Percentiles rank a stretch among this genome's conserved stretches.
Evolutionary conservation across 2,329 filamentous ascomycete genomes (phyloP).

Genomic region (Claviceps sp.): DNA sequence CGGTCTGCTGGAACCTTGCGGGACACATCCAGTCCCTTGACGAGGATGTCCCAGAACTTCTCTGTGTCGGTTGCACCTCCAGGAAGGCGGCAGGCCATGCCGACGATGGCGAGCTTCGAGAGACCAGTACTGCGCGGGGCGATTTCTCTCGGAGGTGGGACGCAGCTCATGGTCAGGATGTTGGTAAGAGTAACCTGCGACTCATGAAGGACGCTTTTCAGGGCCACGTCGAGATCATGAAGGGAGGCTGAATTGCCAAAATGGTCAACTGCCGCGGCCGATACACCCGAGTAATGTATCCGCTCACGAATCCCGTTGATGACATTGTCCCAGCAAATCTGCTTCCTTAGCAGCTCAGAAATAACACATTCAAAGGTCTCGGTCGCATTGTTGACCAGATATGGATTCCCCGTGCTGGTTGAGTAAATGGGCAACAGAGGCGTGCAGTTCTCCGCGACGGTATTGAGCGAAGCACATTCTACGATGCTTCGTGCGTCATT

Average conservation of each 20-base stretch:
- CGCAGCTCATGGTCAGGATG: background rate
- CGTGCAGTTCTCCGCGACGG: background rate
- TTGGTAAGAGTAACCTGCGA: background rate
- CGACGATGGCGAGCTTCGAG: slow-evolving; percentile 68
- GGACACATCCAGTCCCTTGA: slow-evolving; percentile 44
- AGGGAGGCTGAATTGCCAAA: slow-evolving; percentile 2
- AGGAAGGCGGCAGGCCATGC: slow-evolving; percentile 34
- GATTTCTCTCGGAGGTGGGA: background rate
- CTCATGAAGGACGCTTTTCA: background rate
- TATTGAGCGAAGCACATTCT: slow-evolving; percentile 1
- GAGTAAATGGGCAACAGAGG: slow-evolving; percentile 3
- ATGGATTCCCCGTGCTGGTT: slow-evolving; percentile 7
- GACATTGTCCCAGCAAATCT: slow-evolving; percentile 7
- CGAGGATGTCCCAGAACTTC: slow-evolving; percentile 5
- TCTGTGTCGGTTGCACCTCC: slow-evolving; percentile 26
- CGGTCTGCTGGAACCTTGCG: slow-evolving; percentile 45
- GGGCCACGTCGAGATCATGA: background rate
- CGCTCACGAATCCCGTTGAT: slow-evolving; percentile 2
- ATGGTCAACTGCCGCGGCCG: background rate
- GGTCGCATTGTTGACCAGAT: slow-evolving; percentile 1
- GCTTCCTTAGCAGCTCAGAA: slow-evolving; percentile 7
- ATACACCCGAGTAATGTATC: background rate
- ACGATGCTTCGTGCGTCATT: slow-evolving; percentile 17
- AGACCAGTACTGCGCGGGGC: slow-evolving; percentile 2
- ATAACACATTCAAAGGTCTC: slow-evolving; percentile 6